Base-by-base conservation (phyloP, 1,284 basidiomycete genomes). In the Lignosus rhinocerotis region DNA sequence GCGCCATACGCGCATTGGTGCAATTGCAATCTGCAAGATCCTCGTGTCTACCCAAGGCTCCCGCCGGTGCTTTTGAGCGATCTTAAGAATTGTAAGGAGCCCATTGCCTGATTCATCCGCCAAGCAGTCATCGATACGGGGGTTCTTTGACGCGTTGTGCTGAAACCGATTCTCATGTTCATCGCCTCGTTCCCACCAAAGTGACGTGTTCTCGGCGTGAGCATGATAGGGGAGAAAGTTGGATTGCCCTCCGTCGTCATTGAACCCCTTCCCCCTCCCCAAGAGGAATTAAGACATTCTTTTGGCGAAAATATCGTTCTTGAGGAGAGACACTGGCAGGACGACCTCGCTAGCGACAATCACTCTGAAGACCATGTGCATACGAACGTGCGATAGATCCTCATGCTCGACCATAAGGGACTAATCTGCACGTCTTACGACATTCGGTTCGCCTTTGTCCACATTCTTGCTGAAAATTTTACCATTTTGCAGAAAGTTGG, bases 111-210 rank as follows among this genome's bases (percentile, higher is more conserved):
- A 54, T 47, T 6, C 32, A 49, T 38, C 14, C 53, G 62, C 59
- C 59, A 61, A 64, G 62, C 47, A 38, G 25, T 55, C 32, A 44
- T 25, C 51, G 44, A 52, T 53, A 43, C 31, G 39, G 43, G 14
- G 53, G 30, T 41, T 51, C 43, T 44, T 47, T 49, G 54, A 36
- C 39, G 31, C 45, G 42, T 46, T 48, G 46, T 36, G 43, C 39
- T 42, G 46, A 16, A 31, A 41, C 58, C 47, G 39, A 32, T 59
- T 64, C 62, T 54, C 62, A 64, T 52, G 48, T n/a, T 51, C 59
- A 64, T 53, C 59, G 62, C 62, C 62, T 55, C 60, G 44, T 49
- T 64, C 62, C 59, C 62, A 64, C 60, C 52, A 12, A 32, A 36
- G 12, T 17, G 21, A 31, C 30, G 19, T n/a, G 25, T 12, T 39